These are phyloP conservation scores for Rubia tinctorum DNA, from an alignment of 305 asterid genomes.

Conservation along the genomic window DNA sequence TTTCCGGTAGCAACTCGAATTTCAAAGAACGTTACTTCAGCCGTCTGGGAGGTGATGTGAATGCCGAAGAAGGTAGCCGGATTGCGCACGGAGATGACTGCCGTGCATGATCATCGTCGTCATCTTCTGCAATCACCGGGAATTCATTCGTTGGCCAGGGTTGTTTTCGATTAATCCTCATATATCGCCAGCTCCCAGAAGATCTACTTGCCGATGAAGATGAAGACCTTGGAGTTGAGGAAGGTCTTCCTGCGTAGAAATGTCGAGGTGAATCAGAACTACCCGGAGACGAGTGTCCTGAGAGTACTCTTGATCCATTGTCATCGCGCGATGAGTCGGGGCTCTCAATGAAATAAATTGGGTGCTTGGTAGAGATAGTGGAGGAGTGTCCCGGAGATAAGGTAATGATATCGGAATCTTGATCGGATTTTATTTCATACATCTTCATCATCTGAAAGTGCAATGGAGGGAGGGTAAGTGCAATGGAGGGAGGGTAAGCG, in stretches of 20 bases:
- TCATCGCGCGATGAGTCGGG: conserved; percentile 68
- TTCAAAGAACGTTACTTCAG: conserved; percentile 47
- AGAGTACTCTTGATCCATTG: conserved; percentile 27
- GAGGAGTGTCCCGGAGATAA: conserved; percentile 36
- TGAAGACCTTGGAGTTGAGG: conserved; percentile 37
- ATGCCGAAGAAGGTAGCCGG: conserved; percentile 71
- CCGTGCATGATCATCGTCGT: conserved; percentile 29
- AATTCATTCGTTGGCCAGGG: conserved; percentile 27
- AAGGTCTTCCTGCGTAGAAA: conserved; percentile 24
- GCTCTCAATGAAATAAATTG: conserved; percentile 50
- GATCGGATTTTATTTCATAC: conserved; percentile 13
- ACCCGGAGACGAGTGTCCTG: conserved; percentile 23
- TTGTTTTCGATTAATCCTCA: conserved; percentile 27
- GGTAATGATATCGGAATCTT: conserved; percentile 47
- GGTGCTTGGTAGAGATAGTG: conserved; percentile 27
- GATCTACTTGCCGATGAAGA: conserved; percentile 54
- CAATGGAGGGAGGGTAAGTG: not conserved
- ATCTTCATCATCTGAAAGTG: conserved; percentile 31
- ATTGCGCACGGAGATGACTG: conserved; percentile 42
- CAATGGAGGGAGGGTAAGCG: not conserved
- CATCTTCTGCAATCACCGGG: conserved; percentile 24
- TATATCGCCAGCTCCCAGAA: conserved; percentile 26
- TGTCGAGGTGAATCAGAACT: conserved; percentile 40
- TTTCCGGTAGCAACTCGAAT: conserved; percentile 59
- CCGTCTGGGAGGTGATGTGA: conserved; percentile 38